phyloP scores from a whole-genome alignment of 352 stramenopile species.

The Phytopythium aichiense region DNA sequence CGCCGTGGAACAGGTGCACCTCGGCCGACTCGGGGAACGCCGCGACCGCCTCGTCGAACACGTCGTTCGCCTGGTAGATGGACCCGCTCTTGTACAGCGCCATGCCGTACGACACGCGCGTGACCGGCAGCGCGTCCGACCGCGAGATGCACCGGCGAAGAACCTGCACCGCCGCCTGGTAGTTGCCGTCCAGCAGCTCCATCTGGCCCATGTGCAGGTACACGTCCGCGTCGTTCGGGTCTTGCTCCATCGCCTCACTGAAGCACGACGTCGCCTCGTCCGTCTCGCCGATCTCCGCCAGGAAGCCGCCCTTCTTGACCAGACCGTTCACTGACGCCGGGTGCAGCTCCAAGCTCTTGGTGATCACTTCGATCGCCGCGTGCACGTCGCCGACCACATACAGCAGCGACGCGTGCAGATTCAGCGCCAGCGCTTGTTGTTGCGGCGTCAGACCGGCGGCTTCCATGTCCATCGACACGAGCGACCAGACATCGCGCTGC shows the following conservation, averaged over 20 bases:
- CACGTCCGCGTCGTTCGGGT: constrained; percentile 73
- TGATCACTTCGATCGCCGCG: constrained; percentile 60
- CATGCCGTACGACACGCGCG: constrained; percentile 81
- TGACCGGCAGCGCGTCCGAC: constrained; percentile 70
- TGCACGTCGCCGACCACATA: constrained; percentile 80
- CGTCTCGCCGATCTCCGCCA: constrained; percentile 67
- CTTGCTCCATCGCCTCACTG: constrained; percentile 53
- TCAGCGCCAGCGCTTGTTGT: constrained; percentile 52
- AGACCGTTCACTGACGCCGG: constrained; percentile 55
- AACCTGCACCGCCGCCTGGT: constrained; percentile 62
- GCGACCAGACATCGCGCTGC: constrained; percentile 38
- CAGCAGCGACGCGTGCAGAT: constrained; percentile 76
- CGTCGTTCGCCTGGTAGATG: constrained; percentile 75
- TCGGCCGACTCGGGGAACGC: constrained; percentile 69
- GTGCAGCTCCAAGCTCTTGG: constrained; percentile 48
- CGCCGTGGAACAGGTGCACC: constrained; percentile 78
- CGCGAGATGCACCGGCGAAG: constrained; percentile 71
- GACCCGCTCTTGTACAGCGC: constrained; percentile 84
- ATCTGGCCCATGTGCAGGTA: constrained; percentile 81
- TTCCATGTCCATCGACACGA: constrained; percentile 37
- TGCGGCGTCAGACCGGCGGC: constrained; percentile 27
- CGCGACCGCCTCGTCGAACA: constrained; percentile 66
- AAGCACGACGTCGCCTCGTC: constrained; percentile 64
- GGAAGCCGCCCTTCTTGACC: constrained; percentile 81
- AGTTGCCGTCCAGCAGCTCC: constrained; percentile 75